Conservation (phyloP, 805 yeast species). For the Candida tibetensis region DNA sequence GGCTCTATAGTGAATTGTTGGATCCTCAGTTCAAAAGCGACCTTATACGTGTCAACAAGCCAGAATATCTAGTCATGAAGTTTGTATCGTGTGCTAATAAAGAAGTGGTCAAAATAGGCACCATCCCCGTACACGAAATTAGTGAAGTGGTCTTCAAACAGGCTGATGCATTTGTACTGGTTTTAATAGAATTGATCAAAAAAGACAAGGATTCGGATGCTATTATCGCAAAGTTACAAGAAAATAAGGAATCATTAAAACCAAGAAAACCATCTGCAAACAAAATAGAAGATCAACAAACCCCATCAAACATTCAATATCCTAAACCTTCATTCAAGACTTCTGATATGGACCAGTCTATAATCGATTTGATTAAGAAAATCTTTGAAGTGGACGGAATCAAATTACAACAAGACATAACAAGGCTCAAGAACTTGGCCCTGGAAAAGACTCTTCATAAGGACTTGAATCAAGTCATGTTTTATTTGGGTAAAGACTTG, state of each 20-base stretch:
- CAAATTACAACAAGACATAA: conserved; percentile 54
- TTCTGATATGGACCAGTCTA: conserved; percentile 52
- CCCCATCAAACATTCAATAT: conserved; percentile 16
- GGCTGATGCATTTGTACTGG: conserved; percentile 33
- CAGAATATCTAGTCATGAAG: conserved; percentile 49
- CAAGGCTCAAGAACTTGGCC: conserved; percentile 37
- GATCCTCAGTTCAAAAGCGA: conserved; percentile 43
- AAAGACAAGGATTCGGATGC: conserved; percentile 38
- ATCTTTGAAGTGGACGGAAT: conserved; percentile 50
- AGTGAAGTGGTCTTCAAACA: conserved; percentile 35
- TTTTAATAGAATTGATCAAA: conserved; percentile 35
- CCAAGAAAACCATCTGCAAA: conserved; percentile 17
- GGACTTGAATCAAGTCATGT: conserved; percentile 32
- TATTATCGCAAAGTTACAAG: conserved; percentile 42
- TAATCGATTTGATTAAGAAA: conserved; percentile 37
- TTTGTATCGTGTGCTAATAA: conserved; percentile 54
- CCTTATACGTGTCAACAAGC: conserved; percentile 27
- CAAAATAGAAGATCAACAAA: neutral
- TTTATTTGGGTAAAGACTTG: conserved; percentile 36
- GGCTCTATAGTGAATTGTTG: conserved; percentile 60
- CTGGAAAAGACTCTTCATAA: conserved; percentile 38
- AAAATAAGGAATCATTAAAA: conserved; percentile 36
- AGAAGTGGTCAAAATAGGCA: conserved; percentile 45
- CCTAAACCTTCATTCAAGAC: conserved; percentile 51
- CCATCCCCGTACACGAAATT: conserved; percentile 23